phyloP scores from a whole-genome alignment of 108 stramenopile genomes.

The Ochromonas danica region DNA sequence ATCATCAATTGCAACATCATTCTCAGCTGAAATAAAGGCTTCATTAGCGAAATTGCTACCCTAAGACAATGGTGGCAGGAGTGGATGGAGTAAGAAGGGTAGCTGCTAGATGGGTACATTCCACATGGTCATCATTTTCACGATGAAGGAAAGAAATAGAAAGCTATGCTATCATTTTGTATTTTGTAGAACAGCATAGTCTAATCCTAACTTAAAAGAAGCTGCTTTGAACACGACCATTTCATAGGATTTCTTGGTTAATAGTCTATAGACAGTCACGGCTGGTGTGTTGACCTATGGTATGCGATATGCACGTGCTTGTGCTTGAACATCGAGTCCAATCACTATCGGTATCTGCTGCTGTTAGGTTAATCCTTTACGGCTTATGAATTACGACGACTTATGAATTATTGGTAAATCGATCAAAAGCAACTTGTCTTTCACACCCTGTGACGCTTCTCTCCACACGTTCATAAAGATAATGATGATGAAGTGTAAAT shows the following conservation, averaged over 20 bases:
- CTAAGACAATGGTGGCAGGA: slow-evolving; percentile 62
- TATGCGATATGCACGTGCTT: slow-evolving; percentile 37
- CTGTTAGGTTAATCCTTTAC: slow-evolving; percentile 40
- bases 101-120: background rate
- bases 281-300: slow-evolving; percentile 18
- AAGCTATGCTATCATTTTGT: background rate
- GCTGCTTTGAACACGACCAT: slow-evolving; percentile 34
- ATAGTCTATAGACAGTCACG: slow-evolving; percentile 32
- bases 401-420: background rate
- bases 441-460: slow-evolving; percentile 84
- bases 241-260: slow-evolving; percentile 38
- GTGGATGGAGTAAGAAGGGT: slow-evolving; percentile 86
- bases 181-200: slow-evolving; percentile 40
- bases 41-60: slow-evolving; percentile 73
- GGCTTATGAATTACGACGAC: slow-evolving; percentile 49
- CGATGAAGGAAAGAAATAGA: slow-evolving; percentile 26
- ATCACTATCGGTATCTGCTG: slow-evolving; percentile 65
- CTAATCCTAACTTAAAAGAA: slow-evolving; percentile 35
- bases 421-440: slow-evolving; percentile 64
- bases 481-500: too few relatives aligned
- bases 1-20: slow-evolving; percentile 78
- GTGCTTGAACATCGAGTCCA: slow-evolving; percentile 61
- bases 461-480: slow-evolving; percentile 90
- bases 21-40: slow-evolving; percentile 65
- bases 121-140: background rate